Evolutionary conservation across 2,329 filamentous ascomycete species (phyloP).

Genomic region (Sporothrix euskadiensis): DNA sequence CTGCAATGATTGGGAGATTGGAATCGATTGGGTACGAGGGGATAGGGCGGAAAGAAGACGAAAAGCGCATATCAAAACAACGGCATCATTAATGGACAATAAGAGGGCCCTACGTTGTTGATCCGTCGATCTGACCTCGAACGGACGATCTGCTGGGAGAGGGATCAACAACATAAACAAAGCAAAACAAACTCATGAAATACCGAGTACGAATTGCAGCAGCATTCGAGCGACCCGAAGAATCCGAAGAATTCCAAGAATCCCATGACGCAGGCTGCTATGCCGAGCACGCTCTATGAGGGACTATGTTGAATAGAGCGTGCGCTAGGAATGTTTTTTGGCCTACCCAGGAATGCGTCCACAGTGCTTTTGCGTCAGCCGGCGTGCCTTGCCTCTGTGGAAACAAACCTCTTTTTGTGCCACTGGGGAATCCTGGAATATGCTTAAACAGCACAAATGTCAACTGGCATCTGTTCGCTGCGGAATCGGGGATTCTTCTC

Average conservation of each 20-base stretch:
- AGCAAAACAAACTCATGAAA: background rate
- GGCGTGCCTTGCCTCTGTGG: background rate
- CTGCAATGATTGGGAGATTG: background rate
- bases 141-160: background rate
- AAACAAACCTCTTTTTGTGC: background rate
- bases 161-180: constrained; percentile 3
- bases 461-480: constrained; percentile 4
- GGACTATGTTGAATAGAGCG: background rate
- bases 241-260: background rate
- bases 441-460: background rate
- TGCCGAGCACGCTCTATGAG: background rate
- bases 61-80: constrained; percentile 5
- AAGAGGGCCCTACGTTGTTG: constrained; percentile 1
- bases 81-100: background rate
- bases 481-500: background rate
- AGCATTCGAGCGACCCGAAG: background rate
- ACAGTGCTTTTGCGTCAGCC: background rate
- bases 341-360: background rate
- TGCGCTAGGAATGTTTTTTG: background rate
- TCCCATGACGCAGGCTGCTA: background rate
- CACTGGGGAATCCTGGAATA: background rate
- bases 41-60: background rate
- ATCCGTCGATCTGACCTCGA: constrained; percentile 13
- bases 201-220: background rate
- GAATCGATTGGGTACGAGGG: background rate